A percentile compares a stretch with the other conserved stretches of the same genome.
Conservation (phyloP, 257 asterid genomes). For the Solanum habrochaites region DNA sequence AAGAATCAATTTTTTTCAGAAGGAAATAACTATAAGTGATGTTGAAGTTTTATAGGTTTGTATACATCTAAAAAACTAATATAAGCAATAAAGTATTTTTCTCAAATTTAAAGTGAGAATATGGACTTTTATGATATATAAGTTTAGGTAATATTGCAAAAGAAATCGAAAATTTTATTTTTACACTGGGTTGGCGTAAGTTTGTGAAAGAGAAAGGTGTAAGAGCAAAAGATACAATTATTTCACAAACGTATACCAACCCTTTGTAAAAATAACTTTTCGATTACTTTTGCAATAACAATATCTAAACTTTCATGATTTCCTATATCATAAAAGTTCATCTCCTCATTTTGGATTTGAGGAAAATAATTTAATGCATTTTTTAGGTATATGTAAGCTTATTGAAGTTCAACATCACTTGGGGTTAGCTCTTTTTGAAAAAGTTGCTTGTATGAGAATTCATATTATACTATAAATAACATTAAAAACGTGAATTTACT, state of each 20-base stretch:
- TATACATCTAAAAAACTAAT: neutral
- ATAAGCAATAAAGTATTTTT: constrained; percentile 30
- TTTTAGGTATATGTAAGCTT: too few species aligned
- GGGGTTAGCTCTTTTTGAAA: too few species aligned
- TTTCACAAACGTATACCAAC: neutral
- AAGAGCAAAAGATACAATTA: constrained; percentile 31
- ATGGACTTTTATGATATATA: constrained; percentile 30
- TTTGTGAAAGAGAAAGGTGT: constrained; percentile 51
- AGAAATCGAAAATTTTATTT: constrained; percentile 61
- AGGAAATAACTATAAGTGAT: constrained; percentile 58
- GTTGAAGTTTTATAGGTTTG: constrained; percentile 27
- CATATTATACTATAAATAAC: too few species aligned
- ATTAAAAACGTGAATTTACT: too few species aligned
- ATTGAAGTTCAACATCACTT: too few species aligned
- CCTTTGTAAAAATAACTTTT: constrained; percentile 16
- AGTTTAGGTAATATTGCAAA: constrained; percentile 58
- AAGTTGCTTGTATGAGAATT: neutral
- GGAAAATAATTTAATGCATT: neutral
- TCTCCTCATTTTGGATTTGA: neutral
- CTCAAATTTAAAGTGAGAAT: constrained; percentile 24
- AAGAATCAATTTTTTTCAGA: constrained; percentile 32
- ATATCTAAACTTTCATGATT: neutral
- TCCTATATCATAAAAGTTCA: neutral
- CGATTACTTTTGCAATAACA: neutral
- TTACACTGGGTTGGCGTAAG: constrained; percentile 62